Evolutionary conservation across 73 alveolate species (phyloP).

Genomic region (Uronychia binucleata): DNA sequence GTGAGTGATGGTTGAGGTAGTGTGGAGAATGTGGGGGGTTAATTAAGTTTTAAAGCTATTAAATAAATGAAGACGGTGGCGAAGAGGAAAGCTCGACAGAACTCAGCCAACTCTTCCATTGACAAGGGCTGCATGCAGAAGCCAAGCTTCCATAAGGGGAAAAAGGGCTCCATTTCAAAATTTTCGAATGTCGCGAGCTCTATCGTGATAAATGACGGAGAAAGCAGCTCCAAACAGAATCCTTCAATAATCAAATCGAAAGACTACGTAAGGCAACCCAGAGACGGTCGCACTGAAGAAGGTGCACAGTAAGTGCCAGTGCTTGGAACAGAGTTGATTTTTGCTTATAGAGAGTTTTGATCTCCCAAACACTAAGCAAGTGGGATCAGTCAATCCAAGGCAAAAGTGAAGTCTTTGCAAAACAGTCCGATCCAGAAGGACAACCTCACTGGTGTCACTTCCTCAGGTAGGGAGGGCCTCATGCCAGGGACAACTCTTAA

Average conservation of each 20-base stretch:
- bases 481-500: too few relatives aligned
- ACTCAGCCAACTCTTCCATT: constrained; percentile 1
- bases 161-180: not conserved
- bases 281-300: too few relatives aligned
- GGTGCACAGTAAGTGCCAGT: too few relatives aligned
- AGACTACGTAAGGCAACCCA: too few relatives aligned
- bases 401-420: not conserved
- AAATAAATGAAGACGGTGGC: not conserved
- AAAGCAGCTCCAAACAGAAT: not conserved
- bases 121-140: not conserved
- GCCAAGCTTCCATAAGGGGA: not conserved
- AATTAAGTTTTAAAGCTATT: not conserved
- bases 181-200: not conserved
- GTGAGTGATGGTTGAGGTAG: too few relatives aligned
- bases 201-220: not conserved
- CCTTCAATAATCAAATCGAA: not conserved
- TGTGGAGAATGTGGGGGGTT: not conserved
- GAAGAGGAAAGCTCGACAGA: not conserved
- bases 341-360: too few relatives aligned
- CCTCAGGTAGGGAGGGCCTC: too few relatives aligned
- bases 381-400: not conserved
- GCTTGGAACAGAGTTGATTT: too few relatives aligned
- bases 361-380: not conserved
- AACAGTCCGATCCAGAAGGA: not conserved
- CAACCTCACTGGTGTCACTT: not conserved